Conservation (phyloP, 257 asterid species). For the Capsicum baccatum region DNA sequence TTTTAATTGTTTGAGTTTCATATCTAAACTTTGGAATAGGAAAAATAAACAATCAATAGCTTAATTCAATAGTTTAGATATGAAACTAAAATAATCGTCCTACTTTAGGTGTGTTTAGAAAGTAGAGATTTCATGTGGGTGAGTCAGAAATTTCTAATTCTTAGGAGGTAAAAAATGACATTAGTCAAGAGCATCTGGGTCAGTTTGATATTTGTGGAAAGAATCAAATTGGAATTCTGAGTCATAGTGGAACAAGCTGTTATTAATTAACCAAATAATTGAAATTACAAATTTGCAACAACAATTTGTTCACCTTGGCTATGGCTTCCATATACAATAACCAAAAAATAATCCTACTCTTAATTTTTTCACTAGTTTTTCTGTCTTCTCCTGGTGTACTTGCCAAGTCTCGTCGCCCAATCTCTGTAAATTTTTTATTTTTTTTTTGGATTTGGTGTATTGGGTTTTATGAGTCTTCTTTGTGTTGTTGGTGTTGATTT, state of each 20-base stretch:
- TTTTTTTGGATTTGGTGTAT: too few relatives aligned
- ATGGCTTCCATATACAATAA: slow-evolving; percentile 31
- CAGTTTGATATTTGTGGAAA: not conserved
- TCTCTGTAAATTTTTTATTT: slow-evolving; percentile 52
- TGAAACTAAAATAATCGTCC: too few relatives aligned
- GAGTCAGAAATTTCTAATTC: not conserved
- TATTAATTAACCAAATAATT: not conserved
- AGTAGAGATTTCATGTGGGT: not conserved
- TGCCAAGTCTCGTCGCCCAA: slow-evolving; percentile 76
- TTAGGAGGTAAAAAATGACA: not conserved
- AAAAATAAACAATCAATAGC: too few relatives aligned
- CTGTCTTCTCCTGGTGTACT: slow-evolving; percentile 46
- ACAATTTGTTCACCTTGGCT: not conserved
- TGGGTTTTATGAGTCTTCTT: not conserved
- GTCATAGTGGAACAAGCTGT: not conserved
- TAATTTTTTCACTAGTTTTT: slow-evolving; percentile 38
- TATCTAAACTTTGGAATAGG: too few relatives aligned
- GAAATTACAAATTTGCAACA: not conserved
- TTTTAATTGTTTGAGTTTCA: too few relatives aligned
- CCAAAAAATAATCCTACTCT: not conserved
- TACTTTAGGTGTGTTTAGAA: too few relatives aligned
- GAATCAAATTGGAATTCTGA: not conserved
- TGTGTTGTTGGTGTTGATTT: not conserved
- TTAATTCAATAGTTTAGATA: too few relatives aligned
- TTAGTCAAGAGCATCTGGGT: not conserved